A percentile compares a stretch with the other conserved stretches of the same genome.
Evolutionary conservation across 257 asterid species (phyloP).

Genomic region (Anisodus tanguticus): DNA sequence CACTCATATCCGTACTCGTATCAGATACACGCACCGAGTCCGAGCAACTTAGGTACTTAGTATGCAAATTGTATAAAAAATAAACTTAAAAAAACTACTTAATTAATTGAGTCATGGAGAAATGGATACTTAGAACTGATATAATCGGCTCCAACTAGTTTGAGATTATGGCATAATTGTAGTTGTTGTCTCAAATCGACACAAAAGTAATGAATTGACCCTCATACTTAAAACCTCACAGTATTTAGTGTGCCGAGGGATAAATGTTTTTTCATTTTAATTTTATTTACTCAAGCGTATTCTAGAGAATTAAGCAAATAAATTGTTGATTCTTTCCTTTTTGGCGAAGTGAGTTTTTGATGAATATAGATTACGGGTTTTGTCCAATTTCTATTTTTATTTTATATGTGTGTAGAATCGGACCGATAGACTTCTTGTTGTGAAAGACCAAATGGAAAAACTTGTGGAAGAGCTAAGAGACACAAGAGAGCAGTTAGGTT

Average conservation of each 20-base stretch:
- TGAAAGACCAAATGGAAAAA: constrained; percentile 59
- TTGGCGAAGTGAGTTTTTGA: not conserved
- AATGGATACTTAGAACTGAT: too few species aligned
- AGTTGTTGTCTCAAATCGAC: too few species aligned
- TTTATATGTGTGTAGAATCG: constrained; percentile 37
- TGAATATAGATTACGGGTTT: not conserved
- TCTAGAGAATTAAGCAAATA: not conserved
- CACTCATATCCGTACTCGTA: too few species aligned
- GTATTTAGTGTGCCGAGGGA: not conserved
- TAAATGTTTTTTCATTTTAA: not conserved
- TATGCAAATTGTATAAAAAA: too few species aligned
- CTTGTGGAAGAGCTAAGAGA: constrained; percentile 57
- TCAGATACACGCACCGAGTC: too few species aligned
- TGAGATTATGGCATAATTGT: too few species aligned
- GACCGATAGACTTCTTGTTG: constrained; percentile 33
- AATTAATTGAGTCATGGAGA: too few species aligned
- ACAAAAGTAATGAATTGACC: too few species aligned
- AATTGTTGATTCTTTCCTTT: not conserved
- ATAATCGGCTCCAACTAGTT: too few species aligned
- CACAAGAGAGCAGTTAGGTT: constrained; percentile 42
- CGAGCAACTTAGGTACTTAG: too few species aligned
- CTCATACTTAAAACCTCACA: too few species aligned
- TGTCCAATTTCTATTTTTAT: not conserved
- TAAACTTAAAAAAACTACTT: too few species aligned
- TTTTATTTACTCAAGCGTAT: not conserved